Evolutionary conservation across 805 yeast genomes (phyloP).

Genomic region (Candida anglica): DNA sequence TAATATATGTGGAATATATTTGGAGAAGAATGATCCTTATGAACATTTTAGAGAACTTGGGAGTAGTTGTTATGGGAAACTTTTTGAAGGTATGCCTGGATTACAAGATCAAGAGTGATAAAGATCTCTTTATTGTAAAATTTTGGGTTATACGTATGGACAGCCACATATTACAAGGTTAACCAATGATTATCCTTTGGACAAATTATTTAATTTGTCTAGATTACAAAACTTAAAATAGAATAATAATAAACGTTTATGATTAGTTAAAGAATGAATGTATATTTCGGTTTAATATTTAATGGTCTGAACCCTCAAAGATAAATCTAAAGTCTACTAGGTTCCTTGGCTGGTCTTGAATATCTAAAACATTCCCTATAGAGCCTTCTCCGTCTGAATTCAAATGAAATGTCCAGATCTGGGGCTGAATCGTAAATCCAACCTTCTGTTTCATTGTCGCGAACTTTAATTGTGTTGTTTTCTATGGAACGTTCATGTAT

Average conservation of each 20-base stretch:
- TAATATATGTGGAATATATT: conserved; percentile 46
- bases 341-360: conserved; percentile 16
- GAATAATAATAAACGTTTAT: too few species aligned
- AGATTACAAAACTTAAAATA: too few species aligned
- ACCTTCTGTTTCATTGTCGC: conserved; percentile 31
- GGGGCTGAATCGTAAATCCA: conserved; percentile 47
- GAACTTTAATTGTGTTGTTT: conserved; percentile 8
- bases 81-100: conserved; percentile 50
- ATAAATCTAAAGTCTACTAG: too few species aligned
- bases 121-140: conserved; percentile 27
- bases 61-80: conserved; percentile 43
- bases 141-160: conserved; percentile 43
- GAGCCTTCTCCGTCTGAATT: conserved; percentile 58
- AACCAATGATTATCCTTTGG: conserved; percentile 44
- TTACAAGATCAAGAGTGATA: conserved; percentile 13
- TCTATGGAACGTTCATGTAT: conserved; percentile 40
- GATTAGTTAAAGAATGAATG: too few species aligned
- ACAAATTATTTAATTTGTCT: conserved; percentile 42
- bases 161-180: conserved; percentile 36
- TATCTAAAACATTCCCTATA: conserved; percentile 50
- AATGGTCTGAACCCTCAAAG: too few species aligned
- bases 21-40: conserved; percentile 44
- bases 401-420: conserved; percentile 31
- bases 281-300: too few species aligned
- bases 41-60: conserved; percentile 43